Percentiles rank a stretch among this genome's conserved stretches.
Conservation (phyloP, 176 grass and related monocot species). For the Elaeis guineensis region DNA sequence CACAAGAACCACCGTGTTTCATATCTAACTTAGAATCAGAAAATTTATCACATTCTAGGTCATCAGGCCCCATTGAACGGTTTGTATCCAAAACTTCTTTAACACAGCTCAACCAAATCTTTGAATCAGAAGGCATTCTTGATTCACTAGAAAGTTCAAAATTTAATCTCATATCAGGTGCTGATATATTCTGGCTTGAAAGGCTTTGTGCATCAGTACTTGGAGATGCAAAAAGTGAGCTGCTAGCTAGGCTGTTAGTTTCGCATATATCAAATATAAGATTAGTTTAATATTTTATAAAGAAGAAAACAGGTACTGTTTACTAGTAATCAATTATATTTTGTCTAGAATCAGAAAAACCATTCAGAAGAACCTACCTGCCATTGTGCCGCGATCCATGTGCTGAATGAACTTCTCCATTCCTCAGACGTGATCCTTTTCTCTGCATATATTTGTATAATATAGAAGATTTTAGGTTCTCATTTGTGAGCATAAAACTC, state of each 20-base stretch:
- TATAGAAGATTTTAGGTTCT: too few relatives aligned
- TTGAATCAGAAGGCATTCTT: conserved; percentile 64
- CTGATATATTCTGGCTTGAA: conserved; percentile 59
- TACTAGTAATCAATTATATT: too few relatives aligned
- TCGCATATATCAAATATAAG: neutral
- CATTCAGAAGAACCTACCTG: conserved; percentile 31
- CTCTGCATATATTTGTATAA: conserved; percentile 33
- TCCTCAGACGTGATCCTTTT: conserved; percentile 65
- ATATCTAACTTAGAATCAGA: conserved; percentile 23
- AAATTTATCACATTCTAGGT: conserved; percentile 28
- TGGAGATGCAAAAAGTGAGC: conserved; percentile 36
- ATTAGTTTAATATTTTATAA: neutral
- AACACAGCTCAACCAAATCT: conserved; percentile 46
- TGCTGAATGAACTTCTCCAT: conserved; percentile 48
- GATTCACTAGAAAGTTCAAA: conserved; percentile 77
- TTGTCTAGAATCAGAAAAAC: too few relatives aligned
- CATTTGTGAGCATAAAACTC: conserved; percentile 12
- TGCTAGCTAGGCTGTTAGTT: conserved; percentile 26
- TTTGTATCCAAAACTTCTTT: conserved; percentile 53
- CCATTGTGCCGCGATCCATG: conserved; percentile 41
- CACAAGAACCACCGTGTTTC: conserved; percentile 18
- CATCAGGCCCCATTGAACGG: conserved; percentile 27
- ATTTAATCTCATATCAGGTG: conserved; percentile 48
- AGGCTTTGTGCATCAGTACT: conserved; percentile 52
- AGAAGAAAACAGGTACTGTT: conserved; percentile 13